Percentiles rank a stretch among this genome's conserved stretches.
phyloP scores from a whole-genome alignment of 1,284 basidiomycete genomes.

The Boletellus deceptivus region DNA sequence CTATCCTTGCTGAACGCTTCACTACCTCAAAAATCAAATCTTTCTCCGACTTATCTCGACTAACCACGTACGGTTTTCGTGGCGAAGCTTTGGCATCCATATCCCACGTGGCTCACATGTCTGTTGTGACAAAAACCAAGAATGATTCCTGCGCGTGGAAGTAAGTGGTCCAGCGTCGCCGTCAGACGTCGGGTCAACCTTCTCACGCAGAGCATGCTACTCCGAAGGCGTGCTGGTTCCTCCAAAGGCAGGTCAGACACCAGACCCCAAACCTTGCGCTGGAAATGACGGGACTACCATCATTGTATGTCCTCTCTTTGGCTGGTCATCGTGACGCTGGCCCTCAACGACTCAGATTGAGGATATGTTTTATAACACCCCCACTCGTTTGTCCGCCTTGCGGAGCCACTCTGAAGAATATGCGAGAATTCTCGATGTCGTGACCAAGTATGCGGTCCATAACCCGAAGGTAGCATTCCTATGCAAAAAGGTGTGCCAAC shows the following conservation, averaged over 20 bases:
- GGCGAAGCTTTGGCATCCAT: conserved; percentile 98
- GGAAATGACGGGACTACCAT: conserved; percentile 95
- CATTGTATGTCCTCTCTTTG: conserved; percentile 49
- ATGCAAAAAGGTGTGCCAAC: conserved; percentile 78
- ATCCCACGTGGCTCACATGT: conserved; percentile 89
- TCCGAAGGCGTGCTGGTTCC: conserved; percentile 71
- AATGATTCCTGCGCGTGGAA: conserved; percentile 85
- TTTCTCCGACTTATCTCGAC: conserved; percentile 84
- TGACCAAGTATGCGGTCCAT: conserved; percentile 94
- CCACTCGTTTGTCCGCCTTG: conserved; percentile 84
- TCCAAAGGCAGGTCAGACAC: conserved; percentile 61
- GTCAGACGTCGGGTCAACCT: neutral
- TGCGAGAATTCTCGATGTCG: conserved; percentile 85
- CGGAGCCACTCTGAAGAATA: conserved; percentile 91
- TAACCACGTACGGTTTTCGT: conserved; percentile 95
- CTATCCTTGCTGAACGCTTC: conserved; percentile 91
- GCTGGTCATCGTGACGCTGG: neutral
- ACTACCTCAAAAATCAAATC: conserved; percentile 92
- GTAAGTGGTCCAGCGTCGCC: conserved; percentile 45
- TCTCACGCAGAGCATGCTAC: conserved; percentile 67
- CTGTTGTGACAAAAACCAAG: conserved; percentile 87
- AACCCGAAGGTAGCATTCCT: conserved; percentile 86
- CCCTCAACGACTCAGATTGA: conserved; percentile 62
- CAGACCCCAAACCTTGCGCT: conserved; percentile 86
- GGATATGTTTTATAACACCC: conserved; percentile 95